Base-by-base conservation (phyloP, 768 basidiomycete genomes). In the Rhizopogon roseolus region DNA sequence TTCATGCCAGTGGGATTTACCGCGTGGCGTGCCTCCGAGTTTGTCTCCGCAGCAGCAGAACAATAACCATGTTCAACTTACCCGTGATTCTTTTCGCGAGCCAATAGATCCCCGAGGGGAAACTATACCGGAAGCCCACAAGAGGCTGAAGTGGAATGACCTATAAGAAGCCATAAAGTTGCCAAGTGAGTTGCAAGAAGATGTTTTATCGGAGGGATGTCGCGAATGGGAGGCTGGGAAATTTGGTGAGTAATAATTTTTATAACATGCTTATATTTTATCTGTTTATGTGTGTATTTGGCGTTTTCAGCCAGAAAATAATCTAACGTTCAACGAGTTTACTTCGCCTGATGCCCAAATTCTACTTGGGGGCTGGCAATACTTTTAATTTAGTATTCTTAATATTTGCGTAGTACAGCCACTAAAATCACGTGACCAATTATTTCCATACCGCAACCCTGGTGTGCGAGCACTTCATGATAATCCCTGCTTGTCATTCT, bases 31-130 rank as follows among this genome's bases (percentile, higher is more conserved):
- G 22, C 22, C 22, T 22, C 22, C 22, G 22, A 22, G 22, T 22
- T 3, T n/a, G 49, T 50, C 38, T 27, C n/a, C 48, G 32, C 59
- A 16, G 28, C 43, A 54, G 19, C 60, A 34, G 11, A 55, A 44
- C 11, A 52, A 52, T 16, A 52, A 19, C 42, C 50, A 48, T 29
- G 16, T n/a, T 45, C 41, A 6, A 32, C 29, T 19, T 52, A 22
- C 22, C 7, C 27, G n/a, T 4, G 29, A 19, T 17, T 28, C 19
- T 45, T 50, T 41, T 48, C 49, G 5, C 36, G 29, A 19, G 42
- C 41, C 16, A 13, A 41, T 32, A 40, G 29, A 53, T 34, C 19
- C 16, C 4, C 8, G 22, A n/a, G n/a, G n/a, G 50, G 46, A 27
- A 25, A 25, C 10, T 25, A 32, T 43, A 27, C 9, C 48, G 49